Evolutionary conservation across 805 yeast genomes (phyloP).

Genomic region (Pichia sporocuriosa): DNA sequence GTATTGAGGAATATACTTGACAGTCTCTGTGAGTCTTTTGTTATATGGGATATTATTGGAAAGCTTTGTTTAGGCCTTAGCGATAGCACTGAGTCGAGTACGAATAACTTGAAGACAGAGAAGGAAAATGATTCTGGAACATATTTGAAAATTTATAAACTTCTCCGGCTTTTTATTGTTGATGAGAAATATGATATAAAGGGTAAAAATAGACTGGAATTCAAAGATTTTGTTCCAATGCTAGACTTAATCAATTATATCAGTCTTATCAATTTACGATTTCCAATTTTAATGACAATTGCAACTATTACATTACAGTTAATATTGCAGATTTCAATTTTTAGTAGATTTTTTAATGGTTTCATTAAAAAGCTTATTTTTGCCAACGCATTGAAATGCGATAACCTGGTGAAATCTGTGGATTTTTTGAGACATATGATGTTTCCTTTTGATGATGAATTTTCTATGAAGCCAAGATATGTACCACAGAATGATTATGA

Average conservation of each 20-base stretch:
- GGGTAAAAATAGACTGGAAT: constrained; percentile 1
- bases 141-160: neutral
- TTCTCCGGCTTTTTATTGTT: neutral
- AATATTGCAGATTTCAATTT: neutral
- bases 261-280: constrained; percentile 1
- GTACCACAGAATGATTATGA: constrained; percentile 26
- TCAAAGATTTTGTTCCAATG: constrained; percentile 12
- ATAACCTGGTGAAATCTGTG: constrained; percentile 11
- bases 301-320: constrained; percentile 2
- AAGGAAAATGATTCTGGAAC: neutral
- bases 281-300: constrained; percentile 8
- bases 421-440: constrained; percentile 21
- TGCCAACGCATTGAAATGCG: constrained; percentile 19
- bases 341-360: constrained; percentile 16
- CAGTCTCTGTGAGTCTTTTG: constrained; percentile 45
- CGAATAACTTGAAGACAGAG: no score
- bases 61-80: constrained; percentile 10
- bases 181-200: constrained; percentile 1
- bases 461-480: constrained; percentile 25
- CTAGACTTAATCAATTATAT: constrained; percentile 1
- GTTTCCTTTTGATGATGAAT: constrained; percentile 25
- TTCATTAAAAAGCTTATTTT: constrained; percentile 21
- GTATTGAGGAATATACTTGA: constrained; percentile 35
- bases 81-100: neutral
- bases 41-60: constrained; percentile 39